Base-by-base conservation (phyloP, 768 basidiomycete genomes). In the Rhizopogon sp. region DNA sequence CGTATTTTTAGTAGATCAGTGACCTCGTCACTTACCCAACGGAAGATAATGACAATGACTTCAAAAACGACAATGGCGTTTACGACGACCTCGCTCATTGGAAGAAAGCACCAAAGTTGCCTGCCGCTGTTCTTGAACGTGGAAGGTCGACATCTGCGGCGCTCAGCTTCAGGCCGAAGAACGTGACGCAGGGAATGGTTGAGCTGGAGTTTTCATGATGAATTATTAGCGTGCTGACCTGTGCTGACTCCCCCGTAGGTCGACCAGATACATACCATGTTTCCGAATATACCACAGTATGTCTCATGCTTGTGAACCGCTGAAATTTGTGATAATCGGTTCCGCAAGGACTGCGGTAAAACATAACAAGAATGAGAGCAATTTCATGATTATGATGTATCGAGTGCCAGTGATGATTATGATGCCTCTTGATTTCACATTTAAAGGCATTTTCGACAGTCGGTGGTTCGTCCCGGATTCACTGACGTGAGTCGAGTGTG, bases 1-100 rank as follows among this genome's bases (percentile, higher is more conserved):
- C 22, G 9, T 17, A 20, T 29, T 35, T 33, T n/a, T 20, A 17
- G 37, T 20, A 7, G 28, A 49, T 29, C n/a, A 5, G 25, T 43
- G 6, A 25, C 13, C 25, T 10, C 29, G 39, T 43, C 11, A 74
- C 80, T 47, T 62, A 83, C 81, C 90, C 90, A 92, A 64, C 87
- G 78, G 45, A 90, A 82, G 25, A 90, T 69, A 59, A 92, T 79
- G 22, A 90, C 78, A 58, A 92, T 88, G 55, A 92, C 88, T 11
- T 88, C 88, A 59, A 91, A 85, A 11, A 90, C 90, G 54, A 92
- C 89, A 50, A 91, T 73, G 29, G 89, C 88, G 64, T 92, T 92
- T 56, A n/a, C n/a, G n/a, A 91, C 82, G 42, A 91, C 80, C 74
- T 92, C 90, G 52, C 86, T 79, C 89, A 92, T 91, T 50, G 46